Base-by-base conservation (phyloP, 2,329 filamentous ascomycete genomes). In the Xylariaceae sp. region DNA sequence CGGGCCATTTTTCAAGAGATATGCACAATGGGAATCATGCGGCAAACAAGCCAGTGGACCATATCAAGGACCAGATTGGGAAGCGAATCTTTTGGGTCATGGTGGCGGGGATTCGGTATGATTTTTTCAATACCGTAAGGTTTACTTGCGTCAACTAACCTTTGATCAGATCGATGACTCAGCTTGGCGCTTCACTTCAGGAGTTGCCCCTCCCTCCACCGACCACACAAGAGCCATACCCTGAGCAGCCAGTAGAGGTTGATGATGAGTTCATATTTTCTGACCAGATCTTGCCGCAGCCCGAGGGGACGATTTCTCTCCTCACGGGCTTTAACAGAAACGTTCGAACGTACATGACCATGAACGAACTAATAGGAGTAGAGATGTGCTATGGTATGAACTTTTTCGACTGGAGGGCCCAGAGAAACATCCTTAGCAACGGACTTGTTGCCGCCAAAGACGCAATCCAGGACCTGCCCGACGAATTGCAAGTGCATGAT, bases 61-160 rank as follows among this genome's bases (percentile, higher is more conserved):
- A 86, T 43, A 79, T 90, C 45, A 83, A 85, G 61, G 82, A 85
- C 60, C 85, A 90, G 67, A 79, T 88, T 42, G 82, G 86, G 42
- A 86, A 87, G 64, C 81, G 87, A 54, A 84, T 95, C 38, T 96
- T 95, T 66, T 96, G 90, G 85, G 85, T 88, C 18, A 77, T 90
- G 58, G 83, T 94, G 54, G 81, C 90, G 5, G 85, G 85, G 32
- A 80, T 89, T 52, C 78, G 85, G 79, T 85, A 70, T 55, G 73
- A 62, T n/a, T n/a, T n/a, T n/a, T n/a, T n/a, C n/a, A 36, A 9
- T n/a, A n/a, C 22, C 40, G 15, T 2, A 19, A 40, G 14, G 5
- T 2, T 4, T 38, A 6, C 33, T 42, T 6, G 33, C 9, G 15
- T 5, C 33, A 39, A 39, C 47, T 55, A 49, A 50, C 30, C 42